These are phyloP conservation scores for Pulveroboletus frians DNA, from an alignment of 768 basidiomycete species.

Conservation along the genomic window DNA sequence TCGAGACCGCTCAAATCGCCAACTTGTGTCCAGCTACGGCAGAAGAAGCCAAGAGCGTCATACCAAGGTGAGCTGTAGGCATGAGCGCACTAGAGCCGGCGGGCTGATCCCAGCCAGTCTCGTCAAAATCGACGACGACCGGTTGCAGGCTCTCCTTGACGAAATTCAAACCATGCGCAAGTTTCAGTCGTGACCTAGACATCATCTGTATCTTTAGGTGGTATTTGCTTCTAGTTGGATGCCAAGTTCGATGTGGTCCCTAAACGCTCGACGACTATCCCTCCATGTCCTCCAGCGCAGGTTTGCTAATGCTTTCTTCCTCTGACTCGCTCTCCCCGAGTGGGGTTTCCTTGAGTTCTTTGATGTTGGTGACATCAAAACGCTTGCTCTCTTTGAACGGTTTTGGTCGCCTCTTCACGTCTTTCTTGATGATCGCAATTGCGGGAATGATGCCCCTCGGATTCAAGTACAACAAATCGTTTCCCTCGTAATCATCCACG, in stretches of 20 bases:
- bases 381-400: constrained; percentile 65
- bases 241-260: not conserved
- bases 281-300: constrained; percentile 48
- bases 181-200: constrained; percentile 61
- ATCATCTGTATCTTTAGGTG: not conserved
- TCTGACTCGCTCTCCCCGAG: constrained; percentile 41
- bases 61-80: constrained; percentile 61
- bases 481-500: constrained; percentile 70
- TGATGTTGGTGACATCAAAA: constrained; percentile 55
- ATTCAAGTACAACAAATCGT: constrained; percentile 76
- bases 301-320: constrained; percentile 38
- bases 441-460: constrained; percentile 71
- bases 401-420: constrained; percentile 44
- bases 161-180: constrained; percentile 90
- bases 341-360: constrained; percentile 26
- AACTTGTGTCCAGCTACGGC: constrained; percentile 84
- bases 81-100: no score
- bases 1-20: constrained; percentile 89
- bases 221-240: constrained; percentile 2
- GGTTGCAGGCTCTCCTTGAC: constrained; percentile 73
- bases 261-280: constrained; percentile 23
- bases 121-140: constrained; percentile 84
- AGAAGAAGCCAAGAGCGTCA: constrained; percentile 87
- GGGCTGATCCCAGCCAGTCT: constrained; percentile 42
- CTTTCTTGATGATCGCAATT: constrained; percentile 59